phyloP scores from a whole-genome alignment of 2,329 filamentous ascomycete species.

The Colletotrichum sp. region DNA sequence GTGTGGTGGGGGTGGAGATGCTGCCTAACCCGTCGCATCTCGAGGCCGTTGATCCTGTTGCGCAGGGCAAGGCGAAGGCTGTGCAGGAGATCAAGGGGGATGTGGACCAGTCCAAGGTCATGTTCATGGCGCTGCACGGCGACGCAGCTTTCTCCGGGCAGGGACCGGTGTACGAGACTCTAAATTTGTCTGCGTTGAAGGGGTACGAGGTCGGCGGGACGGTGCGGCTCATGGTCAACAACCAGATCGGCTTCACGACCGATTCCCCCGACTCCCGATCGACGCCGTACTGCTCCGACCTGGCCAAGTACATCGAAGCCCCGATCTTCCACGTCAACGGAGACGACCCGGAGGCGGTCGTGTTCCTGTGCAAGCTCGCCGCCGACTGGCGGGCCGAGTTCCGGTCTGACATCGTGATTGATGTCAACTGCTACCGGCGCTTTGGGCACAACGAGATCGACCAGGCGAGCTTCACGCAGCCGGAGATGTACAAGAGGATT shows the following conservation, averaged over 20 bases:
- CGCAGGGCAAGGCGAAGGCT: conserved; percentile 93
- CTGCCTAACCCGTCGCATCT: conserved; percentile 98
- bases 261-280: conserved; percentile 96
- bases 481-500: conserved; percentile 99
- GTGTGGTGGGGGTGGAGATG: conserved; percentile 95
- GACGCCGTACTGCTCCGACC: conserved; percentile 98
- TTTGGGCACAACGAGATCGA: conserved; percentile 99
- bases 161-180: conserved; percentile 96
- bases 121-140: conserved; percentile 94
- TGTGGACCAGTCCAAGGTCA: conserved; percentile 86
- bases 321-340: conserved; percentile 99
- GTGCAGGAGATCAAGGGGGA: conserved; percentile 99
- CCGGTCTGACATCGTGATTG: conserved; percentile 96
- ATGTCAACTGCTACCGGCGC: conserved; percentile 98
- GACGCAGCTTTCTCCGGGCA: conserved; percentile 96
- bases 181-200: conserved; percentile 94
- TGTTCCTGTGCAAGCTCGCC: conserved; percentile 95
- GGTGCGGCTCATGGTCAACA: conserved; percentile 97
- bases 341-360: conserved; percentile 96
- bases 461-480: conserved; percentile 99
- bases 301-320: conserved; percentile 97
- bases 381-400: conserved; percentile 98
- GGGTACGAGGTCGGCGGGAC: conserved; percentile 97
- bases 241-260: conserved; percentile 99
- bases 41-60: conserved; percentile 97